Conservation (phyloP, 148 eudicot species). For the Oxyria digyna region DNA sequence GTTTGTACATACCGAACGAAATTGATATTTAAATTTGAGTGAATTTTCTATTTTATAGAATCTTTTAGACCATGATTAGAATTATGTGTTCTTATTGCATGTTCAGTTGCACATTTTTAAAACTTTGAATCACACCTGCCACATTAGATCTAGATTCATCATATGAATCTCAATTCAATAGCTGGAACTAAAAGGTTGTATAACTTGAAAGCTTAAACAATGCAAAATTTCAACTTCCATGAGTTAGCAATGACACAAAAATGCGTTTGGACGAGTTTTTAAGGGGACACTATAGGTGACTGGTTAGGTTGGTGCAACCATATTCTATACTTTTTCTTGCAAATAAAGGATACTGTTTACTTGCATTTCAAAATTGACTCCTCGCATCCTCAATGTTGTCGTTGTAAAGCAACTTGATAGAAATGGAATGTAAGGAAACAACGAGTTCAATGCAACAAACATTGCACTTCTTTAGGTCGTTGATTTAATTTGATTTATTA, state of each 20-base stretch:
- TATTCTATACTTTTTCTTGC: background rate
- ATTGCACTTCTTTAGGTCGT: no score
- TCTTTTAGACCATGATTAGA: no score
- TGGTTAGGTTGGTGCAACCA: conserved; percentile 26
- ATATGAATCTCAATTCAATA: background rate
- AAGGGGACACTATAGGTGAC: conserved; percentile 47
- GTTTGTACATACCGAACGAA: no score
- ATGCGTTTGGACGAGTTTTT: conserved; percentile 52
- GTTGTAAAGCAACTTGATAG: conserved; percentile 82
- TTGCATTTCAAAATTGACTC: background rate
- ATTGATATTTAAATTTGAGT: background rate
- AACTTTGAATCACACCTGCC: background rate
- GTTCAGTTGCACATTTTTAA: background rate
- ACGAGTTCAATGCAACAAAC: no score
- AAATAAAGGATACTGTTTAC: background rate
- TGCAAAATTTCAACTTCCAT: conserved; percentile 39
- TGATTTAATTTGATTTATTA: no score
- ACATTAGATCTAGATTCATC: no score
- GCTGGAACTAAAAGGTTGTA: background rate
- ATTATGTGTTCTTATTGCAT: background rate
- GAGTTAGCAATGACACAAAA: conserved; percentile 73
- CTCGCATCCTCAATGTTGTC: conserved; percentile 36
- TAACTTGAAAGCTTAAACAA: conserved; percentile 10
- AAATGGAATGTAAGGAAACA: conserved; percentile 58
- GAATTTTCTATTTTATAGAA: background rate